Evolutionary conservation across 164 flowering plant species (phyloP), one percentile per base, ranked within the genome.

Genomic region (Chimonanthus salicifolius): DNA sequence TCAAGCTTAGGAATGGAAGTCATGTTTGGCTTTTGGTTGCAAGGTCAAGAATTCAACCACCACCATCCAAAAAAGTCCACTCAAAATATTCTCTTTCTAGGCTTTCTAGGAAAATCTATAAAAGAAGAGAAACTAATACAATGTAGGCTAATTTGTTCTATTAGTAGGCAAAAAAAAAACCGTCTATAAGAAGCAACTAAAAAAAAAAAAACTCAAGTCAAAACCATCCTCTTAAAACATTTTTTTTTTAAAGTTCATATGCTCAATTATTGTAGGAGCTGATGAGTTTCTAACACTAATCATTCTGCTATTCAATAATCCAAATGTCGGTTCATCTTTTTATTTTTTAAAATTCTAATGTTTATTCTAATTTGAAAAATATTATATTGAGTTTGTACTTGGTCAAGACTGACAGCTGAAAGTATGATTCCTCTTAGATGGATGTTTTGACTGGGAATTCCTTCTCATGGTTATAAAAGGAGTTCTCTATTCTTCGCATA

Each of bases 391-490:
- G 58, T 16, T 10, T 62, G n/a, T 62, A 71, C 47, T 33, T 9
- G 45, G 20, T 62, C 74, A n/a, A 62, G 67, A 62, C 48, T 71
- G 67, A 71, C 60, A 18, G 67, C 51, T 47, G 4, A 8, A 0
- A 9, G 13, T n/a, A 5, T n/a, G 3, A 46, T 15, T 62, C 4
- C 67, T 58, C 47, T 45, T 13, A 49, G 3, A 18, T 9, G 18
- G 21, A 66, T 16, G 64, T 54, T 58, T 73, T 62, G 51, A 69
- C 71, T 20, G 71, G 43, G 10, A 58, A 44, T 73, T 45, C 33
- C 67, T 44, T 13, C 64, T 43, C n/a, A 63, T 54, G 58, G 51
- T 67, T 73, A 73, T 73, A 50, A 45, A 67, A 67, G 43, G 75
- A 58, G 71, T 47, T 50, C 11, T 58, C 64, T 21, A 15, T 6